Evolutionary conservation across 106 monocot genomes (phyloP).

Genomic region (Dactylorhiza incarnata): DNA sequence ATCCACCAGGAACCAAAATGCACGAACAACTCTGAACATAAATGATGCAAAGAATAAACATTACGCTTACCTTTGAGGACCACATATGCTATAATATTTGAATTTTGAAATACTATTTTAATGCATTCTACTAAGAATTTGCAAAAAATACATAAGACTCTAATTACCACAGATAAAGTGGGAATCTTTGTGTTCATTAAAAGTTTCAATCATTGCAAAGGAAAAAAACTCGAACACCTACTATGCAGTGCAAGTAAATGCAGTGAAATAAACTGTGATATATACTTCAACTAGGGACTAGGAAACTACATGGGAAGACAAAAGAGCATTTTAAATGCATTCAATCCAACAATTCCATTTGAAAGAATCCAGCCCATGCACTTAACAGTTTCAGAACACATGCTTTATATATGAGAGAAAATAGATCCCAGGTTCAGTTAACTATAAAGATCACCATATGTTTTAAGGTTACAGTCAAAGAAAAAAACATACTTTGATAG

Average conservation of each 20-base stretch:
- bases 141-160: not conserved
- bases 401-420: not conserved
- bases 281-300: not conserved
- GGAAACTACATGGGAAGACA: not conserved
- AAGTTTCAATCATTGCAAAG: not conserved
- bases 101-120: not conserved
- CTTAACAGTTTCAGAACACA: not conserved
- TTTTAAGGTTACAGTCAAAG: not conserved
- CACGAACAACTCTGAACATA: slow-evolving; percentile 52
- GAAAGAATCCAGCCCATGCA: not conserved
- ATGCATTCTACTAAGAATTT: not conserved
- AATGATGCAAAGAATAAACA: not conserved
- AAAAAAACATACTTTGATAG: slow-evolving; percentile 38
- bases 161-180: not conserved
- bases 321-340: not conserved
- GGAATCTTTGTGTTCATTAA: not conserved
- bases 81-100: not conserved
- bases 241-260: not conserved
- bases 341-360: not conserved
- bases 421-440: not conserved
- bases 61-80: not conserved
- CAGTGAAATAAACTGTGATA: not conserved
- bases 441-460: not conserved
- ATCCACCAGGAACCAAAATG: slow-evolving; percentile 75
- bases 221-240: not conserved